These are phyloP conservation scores for Phytopythium litorale DNA, from an alignment of 352 stramenopile genomes.

Conservation along the genomic window DNA sequence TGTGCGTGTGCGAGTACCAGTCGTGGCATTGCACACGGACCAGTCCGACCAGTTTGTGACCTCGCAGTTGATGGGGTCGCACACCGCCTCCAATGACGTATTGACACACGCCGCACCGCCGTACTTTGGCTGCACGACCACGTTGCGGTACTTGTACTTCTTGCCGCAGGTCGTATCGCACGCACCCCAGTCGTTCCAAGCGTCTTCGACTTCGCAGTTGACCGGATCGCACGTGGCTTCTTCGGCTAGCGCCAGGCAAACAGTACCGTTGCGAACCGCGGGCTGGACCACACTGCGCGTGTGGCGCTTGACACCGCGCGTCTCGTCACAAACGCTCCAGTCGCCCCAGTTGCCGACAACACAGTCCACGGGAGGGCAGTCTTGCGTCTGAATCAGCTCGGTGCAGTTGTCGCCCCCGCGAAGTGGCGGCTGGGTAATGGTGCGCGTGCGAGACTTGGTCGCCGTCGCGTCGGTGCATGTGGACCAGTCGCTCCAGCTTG, in stretches of 20 bases:
- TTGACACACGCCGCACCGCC: conserved; percentile 22
- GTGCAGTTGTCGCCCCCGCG: conserved; percentile 34
- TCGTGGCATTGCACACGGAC: conserved; percentile 30
- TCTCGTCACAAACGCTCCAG: conserved; percentile 28
- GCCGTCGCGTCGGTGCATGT: conserved; percentile 38
- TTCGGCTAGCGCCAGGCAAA: conserved; percentile 27
- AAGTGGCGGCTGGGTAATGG: conserved; percentile 26
- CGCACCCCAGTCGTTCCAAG: conserved; percentile 38
- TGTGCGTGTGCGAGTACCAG: conserved; percentile 31
- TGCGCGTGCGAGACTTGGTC: conserved; percentile 36
- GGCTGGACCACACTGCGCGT: conserved; percentile 17
- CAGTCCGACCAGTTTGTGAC: conserved; percentile 39
- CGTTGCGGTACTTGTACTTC: conserved; percentile 31
- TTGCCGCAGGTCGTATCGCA: conserved; percentile 33
- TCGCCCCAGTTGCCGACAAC: conserved; percentile 25
- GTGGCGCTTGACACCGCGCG: conserved; percentile 20
- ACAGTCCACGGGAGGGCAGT: conserved; percentile 43
- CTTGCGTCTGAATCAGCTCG: conserved; percentile 17
- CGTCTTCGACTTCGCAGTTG: conserved; percentile 37
- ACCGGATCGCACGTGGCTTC: conserved; percentile 26
- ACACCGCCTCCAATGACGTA: conserved; percentile 25
- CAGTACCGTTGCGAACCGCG: conserved; percentile 23
- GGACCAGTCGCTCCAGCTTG: conserved; percentile 39
- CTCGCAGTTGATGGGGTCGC: conserved; percentile 48
- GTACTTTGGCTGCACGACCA: conserved; percentile 29